phyloP scores from a whole-genome alignment of 495 filamentous ascomycete genomes.

The Penicillium subrubescens region DNA sequence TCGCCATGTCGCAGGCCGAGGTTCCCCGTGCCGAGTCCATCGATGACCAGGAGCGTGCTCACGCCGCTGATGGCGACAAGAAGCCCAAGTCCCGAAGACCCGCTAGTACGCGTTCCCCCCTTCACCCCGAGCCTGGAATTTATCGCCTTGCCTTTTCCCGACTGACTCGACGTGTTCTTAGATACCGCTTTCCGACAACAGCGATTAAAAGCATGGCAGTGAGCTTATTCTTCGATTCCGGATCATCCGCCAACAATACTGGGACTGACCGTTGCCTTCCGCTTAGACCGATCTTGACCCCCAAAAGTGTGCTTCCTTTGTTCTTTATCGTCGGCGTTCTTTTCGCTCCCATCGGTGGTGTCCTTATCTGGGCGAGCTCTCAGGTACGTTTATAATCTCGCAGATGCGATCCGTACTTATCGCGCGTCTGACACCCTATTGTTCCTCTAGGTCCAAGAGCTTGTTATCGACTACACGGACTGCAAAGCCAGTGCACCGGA shows the following conservation, averaged over 20 bases:
- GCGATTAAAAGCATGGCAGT: conserved; percentile 94
- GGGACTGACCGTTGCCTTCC: conserved; percentile 7
- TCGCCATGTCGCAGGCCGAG: conserved; percentile 52
- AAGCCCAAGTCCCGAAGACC: conserved; percentile 85
- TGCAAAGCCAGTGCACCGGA: conserved; percentile 59
- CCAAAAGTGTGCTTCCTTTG: conserved; percentile 86
- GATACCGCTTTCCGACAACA: conserved; percentile 94
- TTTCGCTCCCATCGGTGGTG: conserved; percentile 84
- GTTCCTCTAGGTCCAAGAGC: conserved; percentile 74
- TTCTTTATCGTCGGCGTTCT: conserved; percentile 86
- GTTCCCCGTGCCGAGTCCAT: conserved; percentile 48
- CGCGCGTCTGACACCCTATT: conserved; percentile 16
- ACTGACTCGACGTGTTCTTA: conserved; percentile 31
- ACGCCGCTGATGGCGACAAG: conserved; percentile 56
- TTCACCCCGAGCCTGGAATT: background rate
- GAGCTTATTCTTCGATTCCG: conserved; percentile 34
- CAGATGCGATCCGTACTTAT: background rate
- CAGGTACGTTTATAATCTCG: conserved; percentile 46
- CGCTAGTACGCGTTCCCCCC: conserved; percentile 62
- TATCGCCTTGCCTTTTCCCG: background rate
- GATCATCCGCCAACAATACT: background rate
- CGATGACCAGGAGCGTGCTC: conserved; percentile 48
- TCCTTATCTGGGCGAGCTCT: conserved; percentile 80
- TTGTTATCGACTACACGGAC: conserved; percentile 85
- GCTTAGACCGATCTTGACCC: conserved; percentile 82